Conservation (phyloP, 2,329 filamentous ascomycete genomes). For the Thielaviopsis punctulata region DNA sequence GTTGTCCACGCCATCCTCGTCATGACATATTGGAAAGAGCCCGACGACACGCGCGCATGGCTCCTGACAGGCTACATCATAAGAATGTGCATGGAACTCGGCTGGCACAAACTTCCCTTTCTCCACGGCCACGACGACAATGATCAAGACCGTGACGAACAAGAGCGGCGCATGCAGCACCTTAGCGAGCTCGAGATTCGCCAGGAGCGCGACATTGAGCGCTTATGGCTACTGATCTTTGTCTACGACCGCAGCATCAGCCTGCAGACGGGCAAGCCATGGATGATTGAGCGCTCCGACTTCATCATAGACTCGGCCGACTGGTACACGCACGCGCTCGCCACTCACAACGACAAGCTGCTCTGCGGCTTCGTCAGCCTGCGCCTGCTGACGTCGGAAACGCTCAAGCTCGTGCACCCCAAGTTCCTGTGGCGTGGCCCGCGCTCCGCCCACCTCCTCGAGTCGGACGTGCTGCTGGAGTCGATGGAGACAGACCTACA, state of each 20-base stretch:
- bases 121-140: slow-evolving; percentile 3
- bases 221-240: slow-evolving; percentile 23
- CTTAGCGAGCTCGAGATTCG: slow-evolving; percentile 13
- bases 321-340: slow-evolving; percentile 20
- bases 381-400: slow-evolving; percentile 21
- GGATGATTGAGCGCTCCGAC: slow-evolving; percentile 24
- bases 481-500: slow-evolving; percentile 16
- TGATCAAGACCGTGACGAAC: neutral
- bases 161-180: neutral
- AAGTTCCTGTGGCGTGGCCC: slow-evolving; percentile 12
- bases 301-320: slow-evolving; percentile 21
- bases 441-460: slow-evolving; percentile 13
- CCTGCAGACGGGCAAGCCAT: slow-evolving; percentile 24
- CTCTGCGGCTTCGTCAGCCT: slow-evolving; percentile 22
- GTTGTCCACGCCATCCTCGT: slow-evolving; percentile 23
- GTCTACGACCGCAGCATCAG: slow-evolving; percentile 25
- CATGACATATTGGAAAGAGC: slow-evolving; percentile 26
- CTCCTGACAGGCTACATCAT: slow-evolving; percentile 24
- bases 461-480: slow-evolving; percentile 15
- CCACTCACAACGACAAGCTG: slow-evolving; percentile 20
- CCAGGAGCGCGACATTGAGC: slow-evolving; percentile 20
- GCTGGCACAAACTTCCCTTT: slow-evolving; percentile 19
- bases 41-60: slow-evolving; percentile 24
- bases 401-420: slow-evolving; percentile 13
- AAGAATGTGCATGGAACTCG: slow-evolving; percentile 23